Conservation (phyloP, 208 protist species). For the Leishmania mexicana region DNA sequence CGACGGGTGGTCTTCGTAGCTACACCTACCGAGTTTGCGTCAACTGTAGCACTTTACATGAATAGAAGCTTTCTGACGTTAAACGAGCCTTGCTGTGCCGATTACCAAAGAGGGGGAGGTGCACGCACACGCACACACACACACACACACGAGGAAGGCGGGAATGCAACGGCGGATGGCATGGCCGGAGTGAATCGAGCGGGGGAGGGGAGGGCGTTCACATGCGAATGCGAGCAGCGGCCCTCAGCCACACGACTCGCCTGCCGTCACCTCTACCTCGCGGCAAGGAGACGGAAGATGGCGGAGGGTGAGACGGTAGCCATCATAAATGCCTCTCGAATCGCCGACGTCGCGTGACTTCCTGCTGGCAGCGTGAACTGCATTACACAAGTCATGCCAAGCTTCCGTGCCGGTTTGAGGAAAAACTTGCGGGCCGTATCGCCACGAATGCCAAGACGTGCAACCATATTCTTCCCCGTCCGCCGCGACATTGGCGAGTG, state of each 20-base stretch:
- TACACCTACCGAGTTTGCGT: neutral
- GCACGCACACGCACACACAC: neutral
- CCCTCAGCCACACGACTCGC: neutral
- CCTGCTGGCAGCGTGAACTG: constrained; percentile 66
- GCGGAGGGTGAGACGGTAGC: constrained; percentile 68
- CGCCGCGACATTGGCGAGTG: constrained; percentile 59
- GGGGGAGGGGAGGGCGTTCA: neutral
- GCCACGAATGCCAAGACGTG: constrained; percentile 66
- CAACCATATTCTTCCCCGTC: constrained; percentile 58
- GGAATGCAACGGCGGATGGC: neutral
- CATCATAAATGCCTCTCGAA: constrained; percentile 78
- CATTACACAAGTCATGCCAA: constrained; percentile 74
- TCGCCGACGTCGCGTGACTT: constrained; percentile 57
- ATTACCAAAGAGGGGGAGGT: neutral
- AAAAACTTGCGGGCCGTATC: constrained; percentile 59
- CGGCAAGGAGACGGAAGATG: constrained; percentile 49
- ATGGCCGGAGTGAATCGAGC: neutral
- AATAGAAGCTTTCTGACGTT: neutral
- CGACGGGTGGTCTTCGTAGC: neutral
- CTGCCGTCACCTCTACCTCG: neutral
- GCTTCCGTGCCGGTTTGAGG: constrained; percentile 69
- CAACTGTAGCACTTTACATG: neutral
- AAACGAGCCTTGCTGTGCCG: neutral
- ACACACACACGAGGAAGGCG: neutral
- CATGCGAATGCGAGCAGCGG: neutral